Evolutionary conservation across 306 rosid species (phyloP).

Genomic region (Ormosia emarginata): DNA sequence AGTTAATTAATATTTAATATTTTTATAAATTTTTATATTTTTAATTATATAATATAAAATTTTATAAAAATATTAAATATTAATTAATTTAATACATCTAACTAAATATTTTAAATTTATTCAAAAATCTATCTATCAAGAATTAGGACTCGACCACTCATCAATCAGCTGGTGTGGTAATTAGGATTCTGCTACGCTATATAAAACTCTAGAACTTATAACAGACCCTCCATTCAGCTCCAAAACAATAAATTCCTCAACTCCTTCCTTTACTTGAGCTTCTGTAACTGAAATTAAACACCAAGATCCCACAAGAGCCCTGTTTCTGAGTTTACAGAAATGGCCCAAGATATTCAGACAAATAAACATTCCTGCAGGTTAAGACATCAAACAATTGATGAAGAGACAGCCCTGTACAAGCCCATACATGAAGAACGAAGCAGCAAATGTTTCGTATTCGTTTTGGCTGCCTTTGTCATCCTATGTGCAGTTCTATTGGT

Average conservation of each 20-base stretch:
- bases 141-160: not conserved
- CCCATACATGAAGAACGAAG: constrained; percentile 32
- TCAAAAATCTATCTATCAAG: too few species aligned
- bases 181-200: not conserved
- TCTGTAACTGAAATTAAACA: constrained; percentile 1
- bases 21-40: too few species aligned
- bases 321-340: not conserved
- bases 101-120: too few species aligned
- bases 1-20: too few species aligned
- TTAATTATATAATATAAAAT: too few species aligned
- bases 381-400: constrained; percentile 23
- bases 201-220: not conserved
- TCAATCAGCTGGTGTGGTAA: not conserved
- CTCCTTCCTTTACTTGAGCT: not conserved
- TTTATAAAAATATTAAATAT: too few species aligned
- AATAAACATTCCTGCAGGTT: not conserved
- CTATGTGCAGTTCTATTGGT: constrained; percentile 29
- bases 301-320: not conserved
- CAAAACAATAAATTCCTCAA: not conserved
- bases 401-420: constrained; percentile 30
- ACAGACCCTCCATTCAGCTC: not conserved
- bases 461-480: constrained; percentile 43
- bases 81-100: too few species aligned
- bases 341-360: constrained; percentile 4
- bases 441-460: constrained; percentile 56